Percentiles rank a stretch among this genome's conserved stretches.
Evolutionary conservation across 352 stramenopile species (phyloP).

Genomic region (Phytophthora hibernalis): DNA sequence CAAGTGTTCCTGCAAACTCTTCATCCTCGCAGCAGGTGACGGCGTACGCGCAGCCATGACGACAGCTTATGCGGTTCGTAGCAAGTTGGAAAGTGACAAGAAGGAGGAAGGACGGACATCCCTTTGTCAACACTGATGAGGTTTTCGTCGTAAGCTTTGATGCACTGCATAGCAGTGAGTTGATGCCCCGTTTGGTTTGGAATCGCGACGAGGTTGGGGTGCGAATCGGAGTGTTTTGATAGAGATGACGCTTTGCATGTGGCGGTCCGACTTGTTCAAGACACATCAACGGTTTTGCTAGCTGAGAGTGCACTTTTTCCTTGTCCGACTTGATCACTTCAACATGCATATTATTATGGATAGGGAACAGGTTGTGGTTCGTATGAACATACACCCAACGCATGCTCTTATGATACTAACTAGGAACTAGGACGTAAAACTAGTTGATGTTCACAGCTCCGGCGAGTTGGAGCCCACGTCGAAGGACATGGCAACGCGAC

Average conservation of each 20-base stretch:
- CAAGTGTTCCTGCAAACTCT: slow-evolving; percentile 54
- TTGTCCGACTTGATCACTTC: slow-evolving; percentile 11
- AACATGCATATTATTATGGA: slow-evolving; percentile 16
- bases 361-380: too few species aligned
- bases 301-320: background rate
- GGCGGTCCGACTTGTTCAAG: too few species aligned
- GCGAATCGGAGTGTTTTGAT: background rate
- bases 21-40: slow-evolving; percentile 27
- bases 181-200: too few species aligned
- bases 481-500: slow-evolving; percentile 41
- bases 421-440: slow-evolving; percentile 8
- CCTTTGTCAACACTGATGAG: too few species aligned
- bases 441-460: slow-evolving; percentile 7
- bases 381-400: background rate
- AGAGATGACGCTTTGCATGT: background rate
- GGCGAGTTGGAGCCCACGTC: slow-evolving; percentile 25
- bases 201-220: too few species aligned
- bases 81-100: too few species aligned
- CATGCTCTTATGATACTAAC: slow-evolving; percentile 24
- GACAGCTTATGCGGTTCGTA: too few species aligned
- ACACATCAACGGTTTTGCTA: too few species aligned
- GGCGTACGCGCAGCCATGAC: background rate
- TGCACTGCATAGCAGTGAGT: too few species aligned
- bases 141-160: too few species aligned
- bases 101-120: too few species aligned